Conservation (phyloP, 2,329 filamentous ascomycete genomes). For the Stemphylium vesicarium region DNA sequence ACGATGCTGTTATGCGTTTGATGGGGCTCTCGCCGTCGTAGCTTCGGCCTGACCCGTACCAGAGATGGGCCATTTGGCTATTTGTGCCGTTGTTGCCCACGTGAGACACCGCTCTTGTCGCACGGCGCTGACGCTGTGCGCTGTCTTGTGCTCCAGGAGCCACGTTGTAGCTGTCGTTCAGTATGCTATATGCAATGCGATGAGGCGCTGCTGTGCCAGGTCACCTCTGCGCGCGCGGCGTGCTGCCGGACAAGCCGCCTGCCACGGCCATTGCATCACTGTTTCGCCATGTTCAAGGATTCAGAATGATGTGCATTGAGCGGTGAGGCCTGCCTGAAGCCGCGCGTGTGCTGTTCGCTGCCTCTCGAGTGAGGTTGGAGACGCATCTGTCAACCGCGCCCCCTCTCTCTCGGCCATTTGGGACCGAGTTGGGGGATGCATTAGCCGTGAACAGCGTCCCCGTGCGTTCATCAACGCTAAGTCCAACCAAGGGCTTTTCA, state of each 20-base stretch:
- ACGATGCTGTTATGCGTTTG: constrained; percentile 25
- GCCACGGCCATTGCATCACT: constrained; percentile 36
- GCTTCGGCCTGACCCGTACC: constrained; percentile 43
- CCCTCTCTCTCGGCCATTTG: constrained; percentile 32
- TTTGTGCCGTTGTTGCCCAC: constrained; percentile 26
- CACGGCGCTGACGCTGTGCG: constrained; percentile 26
- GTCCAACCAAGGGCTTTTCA: constrained; percentile 27
- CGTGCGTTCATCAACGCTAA: constrained; percentile 39
- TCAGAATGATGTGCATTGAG: constrained; percentile 42
- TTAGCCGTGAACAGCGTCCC: constrained; percentile 47
- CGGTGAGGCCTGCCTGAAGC: constrained; percentile 45
- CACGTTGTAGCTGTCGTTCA: constrained; percentile 36
- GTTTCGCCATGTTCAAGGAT: constrained; percentile 23
- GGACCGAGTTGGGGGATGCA: constrained; percentile 39
- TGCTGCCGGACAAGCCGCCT: constrained; percentile 21
- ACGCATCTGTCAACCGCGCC: constrained; percentile 17
- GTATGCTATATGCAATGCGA: constrained; percentile 1
- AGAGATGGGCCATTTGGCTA: constrained; percentile 4
- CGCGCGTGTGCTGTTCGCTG: constrained; percentile 24
- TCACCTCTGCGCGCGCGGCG: constrained; percentile 11
- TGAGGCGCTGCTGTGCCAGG: constrained; percentile 21
- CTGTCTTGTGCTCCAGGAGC: constrained; percentile 38
- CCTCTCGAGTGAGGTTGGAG: constrained; percentile 36
- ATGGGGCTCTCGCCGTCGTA: constrained; percentile 29
- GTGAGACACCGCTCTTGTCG: constrained; percentile 37